Evolutionary conservation across 75 land plant species (phyloP).

Genomic region (Sequoiadendron giganteum): DNA sequence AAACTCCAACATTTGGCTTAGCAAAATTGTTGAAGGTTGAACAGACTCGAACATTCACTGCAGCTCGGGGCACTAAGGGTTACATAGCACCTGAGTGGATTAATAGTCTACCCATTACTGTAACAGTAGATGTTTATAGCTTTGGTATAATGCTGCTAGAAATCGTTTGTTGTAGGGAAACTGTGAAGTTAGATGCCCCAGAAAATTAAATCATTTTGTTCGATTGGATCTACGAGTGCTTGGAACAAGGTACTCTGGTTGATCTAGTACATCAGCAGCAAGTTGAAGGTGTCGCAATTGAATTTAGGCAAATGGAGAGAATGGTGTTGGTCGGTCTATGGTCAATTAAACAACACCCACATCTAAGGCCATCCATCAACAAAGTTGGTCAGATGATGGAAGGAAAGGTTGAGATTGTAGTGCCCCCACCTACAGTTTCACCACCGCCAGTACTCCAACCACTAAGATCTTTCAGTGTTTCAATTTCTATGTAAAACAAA

Average conservation of each 20-base stretch:
- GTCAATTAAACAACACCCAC: conserved; percentile 57
- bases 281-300: conserved; percentile 16
- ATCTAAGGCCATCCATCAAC: conserved; percentile 49
- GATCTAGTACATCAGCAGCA: conserved; percentile 28
- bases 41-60: conserved; percentile 17
- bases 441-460: too few relatives aligned
- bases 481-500: too few relatives aligned
- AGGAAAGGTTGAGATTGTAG: conserved; percentile 41
- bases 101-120: conserved; percentile 10
- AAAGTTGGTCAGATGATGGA: conserved; percentile 61
- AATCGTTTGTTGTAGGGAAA: too few relatives aligned
- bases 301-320: conserved; percentile 18
- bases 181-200: conserved; percentile 21
- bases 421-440: conserved; percentile 28
- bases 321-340: conserved; percentile 41
- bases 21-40: conserved; percentile 31
- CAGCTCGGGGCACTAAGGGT: conserved; percentile 39
- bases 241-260: conserved; percentile 6
- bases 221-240: conserved; percentile 46
- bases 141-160: too few relatives aligned
- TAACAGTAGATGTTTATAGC: too few relatives aligned
- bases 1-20: too few relatives aligned
- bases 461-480: too few relatives aligned
- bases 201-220: conserved; percentile 12
- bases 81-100: too few relatives aligned